phyloP scores from a whole-genome alignment of 306 rosid species.

The Clitoria ternatea region DNA sequence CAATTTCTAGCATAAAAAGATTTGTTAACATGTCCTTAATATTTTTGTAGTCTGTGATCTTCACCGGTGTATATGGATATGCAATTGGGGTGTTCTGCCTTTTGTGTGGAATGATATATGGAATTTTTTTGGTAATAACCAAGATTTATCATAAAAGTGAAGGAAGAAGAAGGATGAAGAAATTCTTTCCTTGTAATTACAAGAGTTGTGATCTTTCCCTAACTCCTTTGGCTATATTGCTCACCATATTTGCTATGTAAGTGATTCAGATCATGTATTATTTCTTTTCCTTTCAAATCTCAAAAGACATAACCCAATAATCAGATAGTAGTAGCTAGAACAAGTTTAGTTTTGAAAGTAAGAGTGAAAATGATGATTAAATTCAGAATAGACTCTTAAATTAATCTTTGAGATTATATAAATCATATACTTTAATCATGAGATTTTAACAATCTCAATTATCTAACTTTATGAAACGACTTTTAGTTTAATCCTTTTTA shows the following conservation, averaged over 20 bases:
- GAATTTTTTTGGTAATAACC: constrained; percentile 29
- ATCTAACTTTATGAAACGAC: no score
- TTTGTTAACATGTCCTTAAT: constrained; percentile 16
- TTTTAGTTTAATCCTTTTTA: no score
- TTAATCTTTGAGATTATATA: no score
- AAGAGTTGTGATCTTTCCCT: constrained; percentile 40
- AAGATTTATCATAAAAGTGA: constrained; percentile 21
- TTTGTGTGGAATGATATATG: constrained; percentile 64
- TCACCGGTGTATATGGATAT: constrained; percentile 73
- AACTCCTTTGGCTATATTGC: constrained; percentile 43
- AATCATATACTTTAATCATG: no score
- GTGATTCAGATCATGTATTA: constrained; percentile 23
- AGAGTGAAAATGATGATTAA: neutral
- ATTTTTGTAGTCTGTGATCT: constrained; percentile 55
- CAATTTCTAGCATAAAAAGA: neutral
- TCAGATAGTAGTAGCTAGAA: neutral
- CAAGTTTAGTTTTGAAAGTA: constrained; percentile 14
- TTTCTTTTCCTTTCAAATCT: neutral
- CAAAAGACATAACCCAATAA: neutral
- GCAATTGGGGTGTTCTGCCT: constrained; percentile 55
- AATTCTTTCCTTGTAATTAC: constrained; percentile 29
- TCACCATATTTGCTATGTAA: constrained; percentile 62
- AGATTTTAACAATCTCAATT: no score
- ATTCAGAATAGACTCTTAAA: no score
- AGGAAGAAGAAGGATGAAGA: constrained; percentile 31